phyloP scores from a whole-genome alignment of 106 monocot species.

The Gastrodia elata region DNA sequence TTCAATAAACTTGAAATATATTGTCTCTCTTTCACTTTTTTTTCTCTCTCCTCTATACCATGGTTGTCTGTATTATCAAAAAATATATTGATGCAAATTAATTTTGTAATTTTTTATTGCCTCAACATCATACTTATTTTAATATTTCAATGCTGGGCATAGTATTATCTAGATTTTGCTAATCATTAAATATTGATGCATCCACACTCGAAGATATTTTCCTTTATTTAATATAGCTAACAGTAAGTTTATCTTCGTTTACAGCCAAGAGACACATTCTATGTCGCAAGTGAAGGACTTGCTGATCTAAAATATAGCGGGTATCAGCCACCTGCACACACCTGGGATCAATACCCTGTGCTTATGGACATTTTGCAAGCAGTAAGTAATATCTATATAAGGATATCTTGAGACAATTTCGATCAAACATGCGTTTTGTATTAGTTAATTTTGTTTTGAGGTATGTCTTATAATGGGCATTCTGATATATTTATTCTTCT shows the following conservation, averaged over 20 bases:
- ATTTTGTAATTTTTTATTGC: too few species aligned
- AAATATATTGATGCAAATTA: too few species aligned
- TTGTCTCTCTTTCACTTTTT: too few species aligned
- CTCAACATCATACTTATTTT: too few species aligned
- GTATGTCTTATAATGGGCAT: too few species aligned
- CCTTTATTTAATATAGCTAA: neutral
- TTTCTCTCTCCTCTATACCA: too few species aligned
- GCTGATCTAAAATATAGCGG: slow-evolving; percentile 77
- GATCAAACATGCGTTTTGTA: too few species aligned
- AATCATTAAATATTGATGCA: neutral
- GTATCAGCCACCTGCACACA: slow-evolving; percentile 70
- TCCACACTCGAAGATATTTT: neutral
- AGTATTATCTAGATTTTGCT: neutral
- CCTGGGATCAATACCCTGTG: slow-evolving; percentile 85
- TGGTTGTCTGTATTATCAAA: too few species aligned
- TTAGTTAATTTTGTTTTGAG: too few species aligned
- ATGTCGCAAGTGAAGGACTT: slow-evolving; percentile 75
- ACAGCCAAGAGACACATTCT: slow-evolving; percentile 93
- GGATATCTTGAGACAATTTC: too few species aligned
- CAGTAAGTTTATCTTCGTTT: slow-evolving; percentile 10
- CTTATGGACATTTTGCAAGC: slow-evolving; percentile 68
- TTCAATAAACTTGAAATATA: too few species aligned
- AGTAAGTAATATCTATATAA: slow-evolving; percentile 50
- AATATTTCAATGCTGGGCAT: neutral
- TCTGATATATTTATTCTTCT: too few species aligned